phyloP scores from a whole-genome alignment of 1,139 yeast genomes.

The Candida dubliniensis region DNA sequence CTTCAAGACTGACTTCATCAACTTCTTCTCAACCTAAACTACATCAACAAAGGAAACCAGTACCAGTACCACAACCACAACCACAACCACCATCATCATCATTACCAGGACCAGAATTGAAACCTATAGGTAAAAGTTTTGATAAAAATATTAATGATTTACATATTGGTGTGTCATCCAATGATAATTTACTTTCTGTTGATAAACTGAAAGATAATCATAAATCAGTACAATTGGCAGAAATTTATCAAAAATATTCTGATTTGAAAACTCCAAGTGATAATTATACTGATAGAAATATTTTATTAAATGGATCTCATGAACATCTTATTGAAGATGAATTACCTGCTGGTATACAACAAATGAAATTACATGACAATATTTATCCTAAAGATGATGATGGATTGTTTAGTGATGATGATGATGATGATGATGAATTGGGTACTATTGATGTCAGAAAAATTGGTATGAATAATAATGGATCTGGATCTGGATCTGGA shows the following conservation, averaged over 20 bases:
- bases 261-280: conserved; percentile 46
- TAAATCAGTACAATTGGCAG: conserved; percentile 43
- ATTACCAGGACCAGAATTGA: conserved; percentile 4
- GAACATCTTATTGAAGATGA: conserved; percentile 38
- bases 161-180: conserved; percentile 10
- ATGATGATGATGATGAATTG: conserved; percentile 25
- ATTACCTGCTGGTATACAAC: conserved; percentile 34
- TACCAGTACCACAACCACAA: no score
- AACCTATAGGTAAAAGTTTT: conserved; percentile 8
- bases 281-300: conserved; percentile 34
- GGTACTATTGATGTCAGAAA: conserved; percentile 29
- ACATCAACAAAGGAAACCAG: conserved; percentile 5
- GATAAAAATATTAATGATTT: conserved; percentile 14
- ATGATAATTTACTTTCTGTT: neutral
- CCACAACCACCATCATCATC: no score
- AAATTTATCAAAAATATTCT: conserved; percentile 47
- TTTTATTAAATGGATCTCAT: conserved; percentile 37
- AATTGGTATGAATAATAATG: conserved; percentile 20
- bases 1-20: conserved; percentile 7
- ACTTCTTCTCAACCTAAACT: neutral
- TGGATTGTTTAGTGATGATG: conserved; percentile 40
- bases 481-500: no score
- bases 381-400: conserved; percentile 42
- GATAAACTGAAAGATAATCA: conserved; percentile 19
- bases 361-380: conserved; percentile 28